phyloP scores from a whole-genome alignment of 1,139 yeast genomes.

The Lodderomyces pseudojiufengensis region DNA sequence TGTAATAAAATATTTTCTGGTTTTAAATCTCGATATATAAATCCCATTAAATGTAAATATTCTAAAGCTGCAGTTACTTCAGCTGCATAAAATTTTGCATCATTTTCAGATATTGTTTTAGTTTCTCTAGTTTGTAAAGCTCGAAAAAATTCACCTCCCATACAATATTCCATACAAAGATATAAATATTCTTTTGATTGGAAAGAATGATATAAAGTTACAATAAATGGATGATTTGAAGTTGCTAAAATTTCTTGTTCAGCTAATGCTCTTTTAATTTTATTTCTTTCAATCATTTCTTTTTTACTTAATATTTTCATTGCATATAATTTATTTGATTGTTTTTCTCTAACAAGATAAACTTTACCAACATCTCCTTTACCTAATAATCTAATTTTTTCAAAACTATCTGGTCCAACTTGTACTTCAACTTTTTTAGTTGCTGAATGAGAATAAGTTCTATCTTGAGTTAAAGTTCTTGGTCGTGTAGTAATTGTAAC shows the following conservation, averaged over 20 bases:
- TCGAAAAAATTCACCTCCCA: slow-evolving; percentile 98
- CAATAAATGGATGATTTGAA: slow-evolving; percentile 95
- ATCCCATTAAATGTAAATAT: slow-evolving; percentile 93
- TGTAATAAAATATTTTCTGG: slow-evolving; percentile 93
- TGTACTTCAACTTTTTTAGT: slow-evolving; percentile 72
- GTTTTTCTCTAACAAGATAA: slow-evolving; percentile 80
- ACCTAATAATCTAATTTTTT: slow-evolving; percentile 82
- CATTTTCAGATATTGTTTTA: slow-evolving; percentile 80
- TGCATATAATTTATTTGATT: slow-evolving; percentile 74
- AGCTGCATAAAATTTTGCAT: slow-evolving; percentile 92
- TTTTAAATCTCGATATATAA: slow-evolving; percentile 88
- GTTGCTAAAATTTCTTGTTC: slow-evolving; percentile 97
- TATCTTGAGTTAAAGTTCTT: slow-evolving; percentile 50
- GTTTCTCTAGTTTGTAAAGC: slow-evolving; percentile 90
- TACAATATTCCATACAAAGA: slow-evolving; percentile 96
- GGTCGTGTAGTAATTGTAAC: slow-evolving; percentile 44
- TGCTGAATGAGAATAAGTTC: slow-evolving; percentile 70
- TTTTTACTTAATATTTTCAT: slow-evolving; percentile 87
- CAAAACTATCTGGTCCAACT: slow-evolving; percentile 85
- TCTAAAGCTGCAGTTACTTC: slow-evolving; percentile 98
- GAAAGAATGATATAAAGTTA: slow-evolving; percentile 91
- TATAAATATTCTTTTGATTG: slow-evolving; percentile 92
- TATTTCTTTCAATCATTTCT: slow-evolving; percentile 93
- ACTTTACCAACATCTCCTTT: slow-evolving; percentile 99
- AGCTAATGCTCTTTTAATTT: slow-evolving; percentile 89